phyloP scores from a whole-genome alignment of 148 eudicot species.

The Linanthus parryae region DNA sequence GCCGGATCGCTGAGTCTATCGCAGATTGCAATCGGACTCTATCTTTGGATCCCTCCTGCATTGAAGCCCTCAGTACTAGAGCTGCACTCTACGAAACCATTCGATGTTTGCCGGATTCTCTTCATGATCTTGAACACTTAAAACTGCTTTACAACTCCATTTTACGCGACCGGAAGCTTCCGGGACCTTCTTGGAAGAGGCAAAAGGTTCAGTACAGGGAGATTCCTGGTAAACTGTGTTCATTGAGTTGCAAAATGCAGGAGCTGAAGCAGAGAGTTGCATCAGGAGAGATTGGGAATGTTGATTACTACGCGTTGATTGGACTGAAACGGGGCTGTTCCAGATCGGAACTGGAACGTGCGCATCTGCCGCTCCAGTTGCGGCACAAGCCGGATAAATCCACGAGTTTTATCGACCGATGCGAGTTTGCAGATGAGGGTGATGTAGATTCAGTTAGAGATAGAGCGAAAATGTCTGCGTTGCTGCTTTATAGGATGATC shows the following conservation, averaged over 20 bases:
- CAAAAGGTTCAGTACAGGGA: slow-evolving; percentile 54
- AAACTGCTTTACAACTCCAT: slow-evolving; percentile 71
- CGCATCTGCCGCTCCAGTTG: slow-evolving; percentile 57
- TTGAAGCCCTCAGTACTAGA: slow-evolving; percentile 51
- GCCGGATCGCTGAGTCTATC: slow-evolving; percentile 60
- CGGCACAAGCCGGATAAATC: slow-evolving; percentile 89
- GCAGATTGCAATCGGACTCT: slow-evolving; percentile 79
- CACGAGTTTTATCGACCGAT: slow-evolving; percentile 59
- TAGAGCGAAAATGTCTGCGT: slow-evolving; percentile 57
- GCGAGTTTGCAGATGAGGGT: slow-evolving; percentile 63
- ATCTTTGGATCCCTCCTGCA: slow-evolving; percentile 60
- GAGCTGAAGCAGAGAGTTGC: slow-evolving; percentile 71
- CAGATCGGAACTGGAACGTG: slow-evolving; percentile 78
- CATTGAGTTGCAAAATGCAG: slow-evolving; percentile 48
- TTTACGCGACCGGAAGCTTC: slow-evolving; percentile 66
- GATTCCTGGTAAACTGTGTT: slow-evolving; percentile 63
- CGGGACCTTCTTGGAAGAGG: slow-evolving; percentile 80
- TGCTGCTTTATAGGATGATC: slow-evolving; percentile 61
- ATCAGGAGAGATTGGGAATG: slow-evolving; percentile 64
- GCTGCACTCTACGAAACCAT: slow-evolving; percentile 68
- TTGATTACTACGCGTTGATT: slow-evolving; percentile 70
- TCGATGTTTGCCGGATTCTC: slow-evolving; percentile 69
- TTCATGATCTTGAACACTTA: slow-evolving; percentile 91
- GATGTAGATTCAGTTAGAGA: slow-evolving; percentile 61
- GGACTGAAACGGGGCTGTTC: slow-evolving; percentile 79